Evolutionary conservation across 2,329 filamentous ascomycete genomes (phyloP).

Genomic region (Diaporthe sp.): DNA sequence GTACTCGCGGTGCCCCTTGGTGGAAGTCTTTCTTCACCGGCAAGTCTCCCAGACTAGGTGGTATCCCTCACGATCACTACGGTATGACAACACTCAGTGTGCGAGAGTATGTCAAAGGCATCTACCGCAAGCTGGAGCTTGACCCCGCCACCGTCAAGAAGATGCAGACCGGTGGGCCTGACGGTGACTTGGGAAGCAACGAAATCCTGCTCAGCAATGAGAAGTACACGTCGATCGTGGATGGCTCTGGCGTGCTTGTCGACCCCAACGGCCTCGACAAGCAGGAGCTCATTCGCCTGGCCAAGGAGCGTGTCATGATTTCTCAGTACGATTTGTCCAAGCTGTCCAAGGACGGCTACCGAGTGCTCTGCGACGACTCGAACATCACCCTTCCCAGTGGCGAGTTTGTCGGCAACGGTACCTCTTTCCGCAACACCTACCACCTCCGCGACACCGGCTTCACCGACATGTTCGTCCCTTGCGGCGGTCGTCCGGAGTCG

Average conservation of each 20-base stretch:
- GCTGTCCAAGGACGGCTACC: conserved; percentile 89
- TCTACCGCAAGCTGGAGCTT: conserved; percentile 95
- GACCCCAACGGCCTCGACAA: conserved; percentile 92
- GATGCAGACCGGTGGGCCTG: conserved; percentile 97
- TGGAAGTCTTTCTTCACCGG: conserved; percentile 99
- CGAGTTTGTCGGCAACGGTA: conserved; percentile 91
- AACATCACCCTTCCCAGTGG: conserved; percentile 90
- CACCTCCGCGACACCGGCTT: conserved; percentile 84
- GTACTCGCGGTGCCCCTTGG: conserved; percentile 89
- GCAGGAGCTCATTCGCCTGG: conserved; percentile 85
- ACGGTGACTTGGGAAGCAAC: conserved; percentile 96
- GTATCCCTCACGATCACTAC: conserved; percentile 95
- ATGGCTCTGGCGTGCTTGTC: conserved; percentile 93
- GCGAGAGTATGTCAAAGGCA: conserved; percentile 94
- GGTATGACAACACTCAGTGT: conserved; percentile 99
- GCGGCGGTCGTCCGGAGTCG: conserved; percentile 95
- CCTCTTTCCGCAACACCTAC: conserved; percentile 96
- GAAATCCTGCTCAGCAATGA: conserved; percentile 97
- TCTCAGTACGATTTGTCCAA: conserved; percentile 86
- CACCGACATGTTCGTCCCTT: conserved; percentile 94
- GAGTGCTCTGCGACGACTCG: conserved; percentile 90
- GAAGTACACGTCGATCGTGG: conserved; percentile 95
- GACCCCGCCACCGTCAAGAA: conserved; percentile 89
- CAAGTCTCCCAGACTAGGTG: conserved; percentile 95
- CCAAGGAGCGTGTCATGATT: conserved; percentile 91